phyloP scores from a whole-genome alignment of 345 rosid species.

The Capsella bursapastoris region DNA sequence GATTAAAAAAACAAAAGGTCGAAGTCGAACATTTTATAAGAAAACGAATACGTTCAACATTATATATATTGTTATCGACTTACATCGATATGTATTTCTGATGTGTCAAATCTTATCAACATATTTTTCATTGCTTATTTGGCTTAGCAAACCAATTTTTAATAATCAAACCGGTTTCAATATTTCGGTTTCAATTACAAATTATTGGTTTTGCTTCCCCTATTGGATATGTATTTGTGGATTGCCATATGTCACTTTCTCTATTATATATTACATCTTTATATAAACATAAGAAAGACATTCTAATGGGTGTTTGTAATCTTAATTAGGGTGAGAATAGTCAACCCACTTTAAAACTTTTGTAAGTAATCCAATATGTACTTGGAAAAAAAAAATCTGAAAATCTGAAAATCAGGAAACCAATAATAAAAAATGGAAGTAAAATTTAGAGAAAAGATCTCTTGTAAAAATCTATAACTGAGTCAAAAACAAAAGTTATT shows the following conservation, averaged over 20 bases:
- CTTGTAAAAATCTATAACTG: neutral
- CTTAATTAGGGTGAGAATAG: neutral
- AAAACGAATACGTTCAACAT: neutral
- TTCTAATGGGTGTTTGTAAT: neutral
- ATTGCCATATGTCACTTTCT: neutral
- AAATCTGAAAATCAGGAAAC: neutral
- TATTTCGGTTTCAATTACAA: neutral
- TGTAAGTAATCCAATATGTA: neutral
- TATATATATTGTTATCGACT: neutral
- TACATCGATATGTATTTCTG: constrained; percentile 14
- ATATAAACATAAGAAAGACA: neutral
- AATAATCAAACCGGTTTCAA: constrained; percentile 10
- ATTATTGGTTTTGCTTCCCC: constrained; percentile 9
- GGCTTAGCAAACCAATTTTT: constrained; percentile 2
- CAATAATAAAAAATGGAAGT: neutral
- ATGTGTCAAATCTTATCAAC: constrained; percentile 29
- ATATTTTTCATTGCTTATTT: constrained; percentile 28
- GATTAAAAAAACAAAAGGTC: constrained; percentile 17
- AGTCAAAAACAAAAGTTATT: constrained; percentile 9
- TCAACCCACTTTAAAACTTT: neutral
- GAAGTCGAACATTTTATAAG: neutral
- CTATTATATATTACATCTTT: constrained; percentile 9
- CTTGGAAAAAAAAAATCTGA: neutral
- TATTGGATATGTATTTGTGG: neutral
- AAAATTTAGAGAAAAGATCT: neutral